Base-by-base conservation (phyloP, 1,284 basidiomycete species). In the Erythrobasidium hasegawianum region DNA sequence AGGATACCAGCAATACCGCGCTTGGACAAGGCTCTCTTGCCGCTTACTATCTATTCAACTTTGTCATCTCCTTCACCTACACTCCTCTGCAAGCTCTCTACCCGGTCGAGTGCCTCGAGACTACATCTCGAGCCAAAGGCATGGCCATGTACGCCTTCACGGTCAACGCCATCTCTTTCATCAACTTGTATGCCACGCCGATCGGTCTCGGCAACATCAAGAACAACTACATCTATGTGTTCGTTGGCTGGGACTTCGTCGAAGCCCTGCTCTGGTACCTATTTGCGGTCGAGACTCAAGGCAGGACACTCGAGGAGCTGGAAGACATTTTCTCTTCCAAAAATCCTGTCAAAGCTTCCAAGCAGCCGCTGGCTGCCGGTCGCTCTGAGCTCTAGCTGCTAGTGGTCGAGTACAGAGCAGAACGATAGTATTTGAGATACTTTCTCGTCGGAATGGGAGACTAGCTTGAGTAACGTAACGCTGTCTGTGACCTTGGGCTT, bases 41-140 rank as follows among this genome's bases (percentile, higher is more conserved):
- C n/a, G 75, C 71, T 5, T 80, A 73, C 71, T 78, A 84, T 78
- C 73, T 84, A 38, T 83, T 83, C 74, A 81, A 81, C 64, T 81
- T 73, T 26, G 60, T 75, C 54, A 74, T 71, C 69, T 71, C 72
- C 1, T 76, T 75, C 70, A 71, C 72, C 39, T 83, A 83, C 72
- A 82, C 82, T 5, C 83, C 82, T 4, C 75, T 83, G 18, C 83
- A 85, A 74, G 83, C 81, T 2, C 73, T 84, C 9, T 83, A 84
- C 67, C 83, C 84, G 0, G 80, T 81, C 20, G 84, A 85, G 69
- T 82, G 81, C 67, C 76, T 85, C 16, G 77, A 81, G 64, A 83
- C 82, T 57, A 83, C 82, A 64, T 81, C 83, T 53, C 80, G 83
- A 59, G 84, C 84, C 5, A 85, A 85, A 73, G 84, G 84, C 67